These are phyloP conservation scores for Fraxinus latifolia DNA, from an alignment of 305 asterid genomes.

Conservation along the genomic window DNA sequence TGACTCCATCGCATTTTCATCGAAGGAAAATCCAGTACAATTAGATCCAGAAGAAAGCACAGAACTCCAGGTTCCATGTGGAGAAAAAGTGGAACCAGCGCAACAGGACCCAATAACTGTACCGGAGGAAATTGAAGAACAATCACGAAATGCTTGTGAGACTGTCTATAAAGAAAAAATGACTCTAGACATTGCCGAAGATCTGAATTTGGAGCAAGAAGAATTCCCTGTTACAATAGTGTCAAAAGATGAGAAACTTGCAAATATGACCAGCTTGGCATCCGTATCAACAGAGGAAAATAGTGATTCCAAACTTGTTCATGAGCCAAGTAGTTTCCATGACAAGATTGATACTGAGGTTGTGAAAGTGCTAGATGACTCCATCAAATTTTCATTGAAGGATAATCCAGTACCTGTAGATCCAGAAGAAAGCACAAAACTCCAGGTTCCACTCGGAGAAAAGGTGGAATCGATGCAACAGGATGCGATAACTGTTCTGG, in stretches of 20 bases:
- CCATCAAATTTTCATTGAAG: constrained; percentile 18
- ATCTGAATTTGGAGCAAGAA: constrained; percentile 24
- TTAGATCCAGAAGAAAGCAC: constrained; percentile 23
- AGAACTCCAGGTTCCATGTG: constrained; percentile 21
- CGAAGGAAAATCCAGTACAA: constrained; percentile 21
- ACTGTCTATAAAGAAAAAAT: constrained; percentile 24
- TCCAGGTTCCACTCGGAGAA: constrained; percentile 25
- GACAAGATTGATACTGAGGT: constrained; percentile 27
- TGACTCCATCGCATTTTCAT: constrained; percentile 16
- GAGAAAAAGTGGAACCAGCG: constrained; percentile 20
- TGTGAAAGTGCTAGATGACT: constrained; percentile 19
- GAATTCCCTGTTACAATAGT: constrained; percentile 22
- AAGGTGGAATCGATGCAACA: constrained; percentile 17
- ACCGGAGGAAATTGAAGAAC: constrained; percentile 14
- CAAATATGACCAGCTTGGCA: constrained; percentile 28
- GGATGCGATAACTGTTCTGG: constrained; percentile 16
- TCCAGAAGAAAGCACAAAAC: constrained; percentile 20
- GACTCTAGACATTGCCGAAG: constrained; percentile 13
- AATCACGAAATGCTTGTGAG: constrained; percentile 18
- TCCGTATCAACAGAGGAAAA: constrained; percentile 28
- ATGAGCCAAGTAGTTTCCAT: constrained; percentile 12
- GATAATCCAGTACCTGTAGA: constrained; percentile 23
- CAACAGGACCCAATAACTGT: constrained; percentile 17
- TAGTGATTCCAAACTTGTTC: constrained; percentile 14
- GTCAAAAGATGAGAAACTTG: constrained; percentile 29